Evolutionary conservation across 2,329 filamentous ascomycete genomes (phyloP).

Genomic region (Aspergillus sp.): DNA sequence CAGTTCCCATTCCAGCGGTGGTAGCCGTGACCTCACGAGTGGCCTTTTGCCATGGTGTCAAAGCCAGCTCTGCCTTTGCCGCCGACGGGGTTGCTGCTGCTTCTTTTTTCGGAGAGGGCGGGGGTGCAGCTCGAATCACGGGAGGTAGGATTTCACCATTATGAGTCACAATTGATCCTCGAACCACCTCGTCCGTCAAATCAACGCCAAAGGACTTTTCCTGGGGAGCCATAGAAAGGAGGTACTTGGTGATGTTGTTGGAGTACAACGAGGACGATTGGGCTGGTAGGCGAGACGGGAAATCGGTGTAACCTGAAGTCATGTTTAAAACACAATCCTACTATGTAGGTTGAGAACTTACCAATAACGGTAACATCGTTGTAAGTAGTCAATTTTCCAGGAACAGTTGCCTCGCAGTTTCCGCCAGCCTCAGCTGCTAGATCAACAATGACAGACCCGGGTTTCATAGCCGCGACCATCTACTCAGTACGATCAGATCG

Average conservation of each 20-base stretch:
- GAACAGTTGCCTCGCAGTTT: constrained; percentile 79
- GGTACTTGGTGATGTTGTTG: constrained; percentile 88
- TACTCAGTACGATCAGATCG: constrained; percentile 32
- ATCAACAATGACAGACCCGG: constrained; percentile 84
- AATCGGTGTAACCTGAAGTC: constrained; percentile 71
- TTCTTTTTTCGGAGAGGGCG: constrained; percentile 53
- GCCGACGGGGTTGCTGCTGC: constrained; percentile 44
- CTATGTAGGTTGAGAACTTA: constrained; percentile 28
- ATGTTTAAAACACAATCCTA: neutral
- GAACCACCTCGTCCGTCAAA: constrained; percentile 79
- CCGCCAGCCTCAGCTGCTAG: constrained; percentile 84
- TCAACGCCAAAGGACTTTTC: constrained; percentile 80
- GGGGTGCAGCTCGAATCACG: constrained; percentile 67
- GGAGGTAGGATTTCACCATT: constrained; percentile 75
- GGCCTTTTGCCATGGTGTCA: constrained; percentile 81
- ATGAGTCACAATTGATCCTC: constrained; percentile 78
- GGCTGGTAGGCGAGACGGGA: constrained; percentile 81
- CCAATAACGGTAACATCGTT: constrained; percentile 83
- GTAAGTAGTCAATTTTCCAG: constrained; percentile 68
- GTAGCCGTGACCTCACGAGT: constrained; percentile 72
- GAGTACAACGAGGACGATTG: constrained; percentile 89
- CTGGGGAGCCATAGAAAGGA: constrained; percentile 76
- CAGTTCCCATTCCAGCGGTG: constrained; percentile 74
- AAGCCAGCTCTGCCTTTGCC: constrained; percentile 60
- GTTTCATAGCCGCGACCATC: constrained; percentile 83